A percentile compares a stretch with the other conserved stretches of the same genome.
These are phyloP conservation scores for Pterulicium gracile DNA, from an alignment of 1,284 basidiomycete genomes.

Conservation along the genomic window DNA sequence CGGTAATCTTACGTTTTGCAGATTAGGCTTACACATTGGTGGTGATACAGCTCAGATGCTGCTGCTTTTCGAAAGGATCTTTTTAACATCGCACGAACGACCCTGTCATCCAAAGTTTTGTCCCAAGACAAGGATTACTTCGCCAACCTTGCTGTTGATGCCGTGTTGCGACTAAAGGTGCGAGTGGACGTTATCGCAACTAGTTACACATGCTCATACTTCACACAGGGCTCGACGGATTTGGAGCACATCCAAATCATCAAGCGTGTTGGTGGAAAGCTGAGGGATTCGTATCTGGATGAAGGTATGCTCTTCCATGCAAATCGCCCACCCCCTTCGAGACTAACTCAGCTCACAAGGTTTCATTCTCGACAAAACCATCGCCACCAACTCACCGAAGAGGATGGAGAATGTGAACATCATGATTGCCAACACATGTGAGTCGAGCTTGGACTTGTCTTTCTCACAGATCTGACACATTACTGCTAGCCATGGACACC, in stretches of 20 bases:
- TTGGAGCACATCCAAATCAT: constrained; percentile 99
- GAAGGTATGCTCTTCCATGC: constrained; percentile 69
- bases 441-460: constrained; percentile 17
- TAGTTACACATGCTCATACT: constrained; percentile 7
- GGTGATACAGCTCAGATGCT: constrained; percentile 48
- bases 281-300: constrained; percentile 97
- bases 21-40: background rate
- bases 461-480: constrained; percentile 3
- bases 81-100: constrained; percentile 95
- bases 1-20: constrained; percentile 1
- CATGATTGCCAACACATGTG: constrained; percentile 94
- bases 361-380: constrained; percentile 97
- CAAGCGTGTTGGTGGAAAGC: constrained; percentile 98
- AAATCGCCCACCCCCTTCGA: background rate
- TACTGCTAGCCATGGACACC: constrained; percentile 97
- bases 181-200: background rate
- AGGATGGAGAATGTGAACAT: constrained; percentile 94
- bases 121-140: constrained; percentile 98
- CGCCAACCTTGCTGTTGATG: constrained; percentile 95
- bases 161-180: constrained; percentile 88
- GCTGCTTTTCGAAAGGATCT: constrained; percentile 80
- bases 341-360: constrained; percentile 32
- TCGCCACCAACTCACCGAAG: constrained; percentile 93
- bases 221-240: constrained; percentile 77
- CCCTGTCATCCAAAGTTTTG: constrained; percentile 92